Conservation (phyloP, 805 yeast genomes). For the Wickerhamomyces strasburgensis region DNA sequence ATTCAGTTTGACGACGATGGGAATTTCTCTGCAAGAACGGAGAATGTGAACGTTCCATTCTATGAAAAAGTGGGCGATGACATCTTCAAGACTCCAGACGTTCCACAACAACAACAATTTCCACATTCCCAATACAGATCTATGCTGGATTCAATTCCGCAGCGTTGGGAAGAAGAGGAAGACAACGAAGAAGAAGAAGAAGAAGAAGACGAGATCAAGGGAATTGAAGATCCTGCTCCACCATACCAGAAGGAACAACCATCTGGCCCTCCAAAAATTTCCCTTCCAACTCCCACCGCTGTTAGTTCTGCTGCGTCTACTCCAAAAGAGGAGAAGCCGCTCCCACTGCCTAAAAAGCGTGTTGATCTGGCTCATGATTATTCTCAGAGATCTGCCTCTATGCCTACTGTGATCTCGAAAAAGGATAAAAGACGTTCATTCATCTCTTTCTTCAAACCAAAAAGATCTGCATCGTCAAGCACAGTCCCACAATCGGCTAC, state of each 20-base stretch:
- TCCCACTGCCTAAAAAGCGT: slow-evolving; percentile 11
- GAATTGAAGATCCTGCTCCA: too few species aligned
- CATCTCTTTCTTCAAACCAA: slow-evolving; percentile 19
- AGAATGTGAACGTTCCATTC: slow-evolving; percentile 12
- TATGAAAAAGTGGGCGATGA: slow-evolving; percentile 6
- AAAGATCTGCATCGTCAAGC: slow-evolving; percentile 18
- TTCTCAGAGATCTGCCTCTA: slow-evolving; percentile 21
- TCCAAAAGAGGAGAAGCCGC: too few species aligned
- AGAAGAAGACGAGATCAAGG: slow-evolving; percentile 2
- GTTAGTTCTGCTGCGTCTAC: not conserved
- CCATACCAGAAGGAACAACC: too few species aligned
- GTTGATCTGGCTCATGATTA: slow-evolving; percentile 10
- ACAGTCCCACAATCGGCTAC: not conserved
- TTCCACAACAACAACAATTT: slow-evolving; percentile 13
- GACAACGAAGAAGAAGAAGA: not conserved
- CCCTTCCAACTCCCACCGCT: too few species aligned
- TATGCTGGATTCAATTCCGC: slow-evolving; percentile 9
- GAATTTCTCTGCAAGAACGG: slow-evolving; percentile 18
- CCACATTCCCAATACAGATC: slow-evolving; percentile 19
- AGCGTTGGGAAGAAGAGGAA: slow-evolving; percentile 7
- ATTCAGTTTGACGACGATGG: slow-evolving; percentile 31
- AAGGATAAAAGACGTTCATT: slow-evolving; percentile 20
- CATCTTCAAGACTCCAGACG: slow-evolving; percentile 25
- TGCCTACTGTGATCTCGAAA: slow-evolving; percentile 17
- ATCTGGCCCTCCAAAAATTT: too few species aligned